Evolutionary conservation across 257 asterid genomes (phyloP).

Genomic region (Nicotiana tomentosiformis): DNA sequence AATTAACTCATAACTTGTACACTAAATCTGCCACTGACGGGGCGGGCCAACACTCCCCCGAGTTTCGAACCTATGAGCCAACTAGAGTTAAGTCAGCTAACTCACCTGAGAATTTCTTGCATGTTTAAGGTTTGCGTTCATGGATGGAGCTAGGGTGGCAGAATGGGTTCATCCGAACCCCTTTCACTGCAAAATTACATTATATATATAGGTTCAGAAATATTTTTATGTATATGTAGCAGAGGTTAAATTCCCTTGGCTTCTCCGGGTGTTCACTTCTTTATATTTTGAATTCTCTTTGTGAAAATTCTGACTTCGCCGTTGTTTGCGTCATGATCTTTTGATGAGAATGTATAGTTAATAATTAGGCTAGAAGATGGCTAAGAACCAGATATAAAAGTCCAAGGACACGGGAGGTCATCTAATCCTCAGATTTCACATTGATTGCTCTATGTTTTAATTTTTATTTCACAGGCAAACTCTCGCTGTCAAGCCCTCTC

Average conservation of each 20-base stretch:
- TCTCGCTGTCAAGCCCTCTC: constrained; percentile 1
- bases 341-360: neutral
- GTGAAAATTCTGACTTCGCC: too few species aligned
- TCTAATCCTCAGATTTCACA: neutral
- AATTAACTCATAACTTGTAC: too few species aligned
- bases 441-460: neutral
- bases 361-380: neutral
- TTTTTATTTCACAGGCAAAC: constrained; percentile 1
- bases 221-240: too few species aligned
- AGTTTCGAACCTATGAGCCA: neutral
- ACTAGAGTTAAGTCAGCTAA: neutral
- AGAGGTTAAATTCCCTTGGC: too few species aligned
- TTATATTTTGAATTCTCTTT: too few species aligned
- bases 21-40: too few species aligned
- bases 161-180: too few species aligned
- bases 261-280: too few species aligned
- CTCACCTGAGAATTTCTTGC: neutral
- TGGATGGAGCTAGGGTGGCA: too few species aligned
- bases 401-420: neutral
- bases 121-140: too few species aligned
- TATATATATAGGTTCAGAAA: too few species aligned
- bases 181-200: too few species aligned
- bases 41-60: neutral
- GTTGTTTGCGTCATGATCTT: neutral
- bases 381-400: neutral